Base-by-base conservation (phyloP, 805 yeast species). In the Tetrapisispora fleetii region DNA sequence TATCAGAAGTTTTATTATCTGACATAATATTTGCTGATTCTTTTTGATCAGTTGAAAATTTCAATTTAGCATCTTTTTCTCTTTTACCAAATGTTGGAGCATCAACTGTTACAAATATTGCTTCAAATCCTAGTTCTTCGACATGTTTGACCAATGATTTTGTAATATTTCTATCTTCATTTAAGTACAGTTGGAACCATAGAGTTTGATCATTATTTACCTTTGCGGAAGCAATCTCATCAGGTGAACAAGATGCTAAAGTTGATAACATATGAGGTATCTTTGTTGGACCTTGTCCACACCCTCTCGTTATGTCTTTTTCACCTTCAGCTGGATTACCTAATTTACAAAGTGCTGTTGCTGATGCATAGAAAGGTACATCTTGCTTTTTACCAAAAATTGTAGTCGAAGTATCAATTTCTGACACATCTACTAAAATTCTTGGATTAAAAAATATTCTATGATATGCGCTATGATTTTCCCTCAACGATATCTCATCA, bases 291-390 rank as follows among this genome's bases (percentile, higher is more conserved):
- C 85, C 83, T 49, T 75, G 73, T 38, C 80, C 87, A 28, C 95
- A 85, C n/a, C 88, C 88, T 59, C 83, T 73, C 1, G 97, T 88
- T 54, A 91, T 76, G 17, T 83, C 88, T 50, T 79, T 78, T 66
- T 91, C 98, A 49, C 98, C 98, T 38, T 87, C 96, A 21, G 50
- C 40, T 2, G 88, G 88, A 60, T 90, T 93, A 3, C 97, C 98
- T 55, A 91, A 74, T 60, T 82, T 84, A 36, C 95, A 96, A 52
- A 89, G 72, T 0, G 97, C 98, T 6, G 98, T 87, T 1, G 98
- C 98, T 37, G 91, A 76, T 47, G 84, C 79, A 62, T 90, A 91
- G 64, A 91, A 88, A 16, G 98, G 98, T 14, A 81, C 85, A 17
- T 77, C 69, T 1, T 80, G 72, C 46, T 73, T 69, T 18, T 78